A percentile compares a stretch with the other conserved stretches of the same genome.
Evolutionary conservation across 148 eudicot species (phyloP).

Genomic region (Agrostemma githago): DNA sequence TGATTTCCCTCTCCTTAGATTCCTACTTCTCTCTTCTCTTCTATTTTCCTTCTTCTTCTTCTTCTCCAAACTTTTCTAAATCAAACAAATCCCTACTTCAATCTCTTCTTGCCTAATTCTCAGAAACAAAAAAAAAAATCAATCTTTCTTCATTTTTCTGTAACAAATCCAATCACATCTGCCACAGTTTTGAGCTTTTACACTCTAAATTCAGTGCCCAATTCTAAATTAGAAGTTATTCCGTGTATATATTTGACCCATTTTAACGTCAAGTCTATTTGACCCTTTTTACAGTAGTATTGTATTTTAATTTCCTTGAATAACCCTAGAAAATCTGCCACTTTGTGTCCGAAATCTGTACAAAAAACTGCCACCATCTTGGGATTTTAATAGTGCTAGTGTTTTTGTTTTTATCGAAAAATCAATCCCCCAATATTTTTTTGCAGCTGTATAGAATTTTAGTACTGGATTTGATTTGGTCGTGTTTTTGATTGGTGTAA

Average conservation of each 20-base stretch:
- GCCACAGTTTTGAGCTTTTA: neutral
- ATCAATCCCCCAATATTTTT: neutral
- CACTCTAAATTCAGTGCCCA: neutral
- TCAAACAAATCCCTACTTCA: no score
- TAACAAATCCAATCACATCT: neutral
- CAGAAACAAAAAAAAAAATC: neutral
- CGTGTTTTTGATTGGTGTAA: neutral
- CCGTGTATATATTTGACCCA: neutral
- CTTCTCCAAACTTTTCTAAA: neutral
- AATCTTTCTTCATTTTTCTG: neutral
- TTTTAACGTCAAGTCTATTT: neutral
- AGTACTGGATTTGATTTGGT: neutral
- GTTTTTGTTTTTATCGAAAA: neutral
- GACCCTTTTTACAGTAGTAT: neutral
- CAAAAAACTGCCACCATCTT: neutral
- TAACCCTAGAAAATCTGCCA: neutral
- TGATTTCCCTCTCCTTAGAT: slow-evolving; percentile 5
- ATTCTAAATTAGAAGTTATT: no score
- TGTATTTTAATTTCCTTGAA: neutral
- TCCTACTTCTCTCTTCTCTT: neutral
- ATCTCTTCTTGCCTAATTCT: neutral
- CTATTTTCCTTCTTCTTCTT: neutral
- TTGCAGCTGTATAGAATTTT: neutral
- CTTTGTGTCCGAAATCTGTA: neutral
- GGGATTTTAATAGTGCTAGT: neutral